These are phyloP conservation scores for Fraxinus quadrangulata DNA, from an alignment of 257 asterid species.

Conservation along the genomic window DNA sequence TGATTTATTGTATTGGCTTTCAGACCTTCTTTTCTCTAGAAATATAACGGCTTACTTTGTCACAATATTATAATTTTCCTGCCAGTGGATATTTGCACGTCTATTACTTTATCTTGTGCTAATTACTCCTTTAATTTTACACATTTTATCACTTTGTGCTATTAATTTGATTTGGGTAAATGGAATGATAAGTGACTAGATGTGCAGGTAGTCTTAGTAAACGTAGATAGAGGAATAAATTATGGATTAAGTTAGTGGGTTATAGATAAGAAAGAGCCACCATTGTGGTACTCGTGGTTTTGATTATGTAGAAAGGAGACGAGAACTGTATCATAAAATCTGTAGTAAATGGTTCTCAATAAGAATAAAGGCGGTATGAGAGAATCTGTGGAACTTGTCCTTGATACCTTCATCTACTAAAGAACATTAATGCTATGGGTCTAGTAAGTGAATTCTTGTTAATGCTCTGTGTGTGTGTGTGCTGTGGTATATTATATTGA, in stretches of 20 bases:
- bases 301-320: background rate
- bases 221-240: background rate
- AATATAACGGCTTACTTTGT: background rate
- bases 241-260: background rate
- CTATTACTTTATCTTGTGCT: background rate
- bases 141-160: background rate
- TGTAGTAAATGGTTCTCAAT: background rate
- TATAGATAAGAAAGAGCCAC: background rate
- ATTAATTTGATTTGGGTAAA: background rate
- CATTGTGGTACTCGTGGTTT: background rate
- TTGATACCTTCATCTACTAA: background rate
- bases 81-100: background rate
- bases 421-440: background rate
- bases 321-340: background rate
- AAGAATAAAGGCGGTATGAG: background rate
- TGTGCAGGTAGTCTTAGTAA: background rate
- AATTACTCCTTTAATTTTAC: background rate
- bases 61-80: background rate
- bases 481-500: constrained; percentile 8
- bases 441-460: background rate
- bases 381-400: background rate
- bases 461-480: too few relatives aligned
- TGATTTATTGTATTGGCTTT: background rate
- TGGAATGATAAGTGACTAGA: background rate
- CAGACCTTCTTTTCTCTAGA: background rate